Conservation (phyloP, 352 stramenopile species). For the Phytophthora crassamura region DNA sequence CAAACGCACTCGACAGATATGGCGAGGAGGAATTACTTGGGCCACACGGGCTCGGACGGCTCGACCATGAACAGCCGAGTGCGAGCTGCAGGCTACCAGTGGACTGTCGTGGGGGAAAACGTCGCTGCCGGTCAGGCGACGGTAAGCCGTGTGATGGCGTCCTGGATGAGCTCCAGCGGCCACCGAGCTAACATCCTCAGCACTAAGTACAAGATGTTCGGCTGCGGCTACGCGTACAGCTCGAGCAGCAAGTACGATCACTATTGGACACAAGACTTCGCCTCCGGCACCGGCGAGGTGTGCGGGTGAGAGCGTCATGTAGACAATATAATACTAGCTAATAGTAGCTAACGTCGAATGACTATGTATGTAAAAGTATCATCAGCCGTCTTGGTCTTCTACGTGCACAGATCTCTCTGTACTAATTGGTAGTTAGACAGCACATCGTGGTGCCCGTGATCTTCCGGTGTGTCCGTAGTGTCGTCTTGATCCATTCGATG, state of each 20-base stretch:
- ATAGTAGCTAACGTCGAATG: too few species aligned
- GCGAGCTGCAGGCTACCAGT: slow-evolving; percentile 42
- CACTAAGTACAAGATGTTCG: slow-evolving; percentile 36
- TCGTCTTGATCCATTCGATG: slow-evolving; percentile 2
- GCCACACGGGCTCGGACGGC: slow-evolving; percentile 51
- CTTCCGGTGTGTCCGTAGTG: slow-evolving; percentile 2
- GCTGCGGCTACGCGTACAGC: slow-evolving; percentile 41
- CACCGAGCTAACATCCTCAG: slow-evolving; percentile 58
- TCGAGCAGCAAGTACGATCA: slow-evolving; percentile 44
- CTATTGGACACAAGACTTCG: slow-evolving; percentile 71
- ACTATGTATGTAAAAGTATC: too few species aligned
- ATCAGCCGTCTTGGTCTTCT: background rate
- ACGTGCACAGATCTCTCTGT: slow-evolving; percentile 4
- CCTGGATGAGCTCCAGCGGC: slow-evolving; percentile 59
- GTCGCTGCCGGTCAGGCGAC: slow-evolving; percentile 52
- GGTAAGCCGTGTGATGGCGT: slow-evolving; percentile 46
- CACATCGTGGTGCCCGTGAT: background rate
- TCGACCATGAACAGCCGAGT: slow-evolving; percentile 52
- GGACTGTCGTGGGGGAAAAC: slow-evolving; percentile 55
- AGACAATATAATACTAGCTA: too few species aligned
- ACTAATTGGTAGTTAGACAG: background rate
- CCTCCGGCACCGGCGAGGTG: slow-evolving; percentile 21
- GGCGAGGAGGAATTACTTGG: slow-evolving; percentile 50
- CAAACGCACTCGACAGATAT: slow-evolving; percentile 51
- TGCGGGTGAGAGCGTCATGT: slow-evolving; percentile 22